Evolutionary conservation across 2,329 filamentous ascomycete genomes (phyloP).

Genomic region (Penicillium sp.): DNA sequence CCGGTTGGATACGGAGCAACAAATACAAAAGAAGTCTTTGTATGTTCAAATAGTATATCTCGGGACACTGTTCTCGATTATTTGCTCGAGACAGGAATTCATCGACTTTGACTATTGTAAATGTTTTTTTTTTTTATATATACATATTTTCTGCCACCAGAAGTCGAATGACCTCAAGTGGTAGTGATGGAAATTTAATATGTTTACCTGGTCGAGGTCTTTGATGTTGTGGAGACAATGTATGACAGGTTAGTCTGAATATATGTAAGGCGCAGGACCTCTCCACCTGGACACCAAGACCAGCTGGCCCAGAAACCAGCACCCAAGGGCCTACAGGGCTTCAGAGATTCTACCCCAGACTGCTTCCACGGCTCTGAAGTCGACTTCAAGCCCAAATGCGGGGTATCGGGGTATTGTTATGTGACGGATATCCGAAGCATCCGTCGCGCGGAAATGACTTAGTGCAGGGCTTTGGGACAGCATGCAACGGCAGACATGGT

Average conservation of each 20-base stretch:
- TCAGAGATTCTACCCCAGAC: neutral
- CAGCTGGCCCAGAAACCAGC: neutral
- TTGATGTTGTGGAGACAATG: too few species aligned
- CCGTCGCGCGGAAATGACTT: conserved; percentile 16
- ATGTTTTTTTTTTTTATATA: neutral
- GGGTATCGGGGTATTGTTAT: conserved; percentile 10
- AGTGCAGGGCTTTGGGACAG: neutral
- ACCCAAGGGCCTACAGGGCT: neutral
- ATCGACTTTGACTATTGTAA: neutral
- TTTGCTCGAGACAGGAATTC: neutral
- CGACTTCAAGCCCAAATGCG: conserved; percentile 6
- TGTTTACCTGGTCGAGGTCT: too few species aligned
- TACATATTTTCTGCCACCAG: neutral
- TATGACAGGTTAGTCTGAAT: neutral
- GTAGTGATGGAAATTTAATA: neutral
- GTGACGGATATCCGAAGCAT: conserved; percentile 19
- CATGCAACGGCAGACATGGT: neutral
- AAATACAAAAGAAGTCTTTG: conserved; percentile 12
- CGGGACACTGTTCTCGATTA: conserved; percentile 2
- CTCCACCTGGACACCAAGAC: neutral
- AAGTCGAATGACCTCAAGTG: too few species aligned
- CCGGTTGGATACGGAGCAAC: neutral
- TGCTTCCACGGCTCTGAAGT: neutral
- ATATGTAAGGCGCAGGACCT: neutral
- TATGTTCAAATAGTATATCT: conserved; percentile 4